Evolutionary conservation across 2,329 filamentous ascomycete genomes (phyloP).

Genomic region (Apiospora saccharicola): DNA sequence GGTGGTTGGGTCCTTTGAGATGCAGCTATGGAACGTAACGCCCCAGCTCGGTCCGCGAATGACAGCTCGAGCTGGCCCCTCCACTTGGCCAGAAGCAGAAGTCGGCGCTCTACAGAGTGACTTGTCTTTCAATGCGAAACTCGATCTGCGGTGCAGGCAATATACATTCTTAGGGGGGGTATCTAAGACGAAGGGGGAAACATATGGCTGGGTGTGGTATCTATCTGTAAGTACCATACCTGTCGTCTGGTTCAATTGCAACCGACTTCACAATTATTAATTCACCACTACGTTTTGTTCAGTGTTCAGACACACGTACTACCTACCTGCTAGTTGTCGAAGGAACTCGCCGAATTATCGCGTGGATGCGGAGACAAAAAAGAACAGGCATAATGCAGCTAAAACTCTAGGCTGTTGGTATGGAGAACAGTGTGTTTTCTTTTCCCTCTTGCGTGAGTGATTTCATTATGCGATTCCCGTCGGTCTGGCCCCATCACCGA

Average conservation of each 20-base stretch:
- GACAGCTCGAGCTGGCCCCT: background rate
- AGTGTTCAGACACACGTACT: background rate
- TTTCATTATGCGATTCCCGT: background rate
- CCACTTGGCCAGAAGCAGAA: conserved; percentile 20
- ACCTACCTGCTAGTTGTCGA: background rate
- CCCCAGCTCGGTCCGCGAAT: conserved; percentile 4
- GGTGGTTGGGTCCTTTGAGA: conserved; percentile 15
- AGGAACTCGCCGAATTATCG: conserved; percentile 4
- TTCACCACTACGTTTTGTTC: background rate
- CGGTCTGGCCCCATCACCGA: background rate
- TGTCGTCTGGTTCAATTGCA: background rate
- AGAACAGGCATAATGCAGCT: conserved; percentile 17
- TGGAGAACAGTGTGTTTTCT: conserved; percentile 13
- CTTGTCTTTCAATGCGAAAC: conserved; percentile 19
- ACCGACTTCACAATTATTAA: background rate
- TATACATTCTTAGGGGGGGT: background rate
- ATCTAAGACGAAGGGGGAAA: background rate
- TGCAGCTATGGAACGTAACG: conserved; percentile 8
- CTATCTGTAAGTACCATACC: background rate
- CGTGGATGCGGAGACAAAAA: conserved; percentile 17
- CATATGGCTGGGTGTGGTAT: no score
- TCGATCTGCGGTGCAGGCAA: background rate
- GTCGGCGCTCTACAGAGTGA: background rate
- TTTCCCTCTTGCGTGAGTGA: background rate
- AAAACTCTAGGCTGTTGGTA: background rate